Evolutionary conservation across 2,329 filamentous ascomycete genomes (phyloP).

Genomic region (Pseudonectria buxi): DNA sequence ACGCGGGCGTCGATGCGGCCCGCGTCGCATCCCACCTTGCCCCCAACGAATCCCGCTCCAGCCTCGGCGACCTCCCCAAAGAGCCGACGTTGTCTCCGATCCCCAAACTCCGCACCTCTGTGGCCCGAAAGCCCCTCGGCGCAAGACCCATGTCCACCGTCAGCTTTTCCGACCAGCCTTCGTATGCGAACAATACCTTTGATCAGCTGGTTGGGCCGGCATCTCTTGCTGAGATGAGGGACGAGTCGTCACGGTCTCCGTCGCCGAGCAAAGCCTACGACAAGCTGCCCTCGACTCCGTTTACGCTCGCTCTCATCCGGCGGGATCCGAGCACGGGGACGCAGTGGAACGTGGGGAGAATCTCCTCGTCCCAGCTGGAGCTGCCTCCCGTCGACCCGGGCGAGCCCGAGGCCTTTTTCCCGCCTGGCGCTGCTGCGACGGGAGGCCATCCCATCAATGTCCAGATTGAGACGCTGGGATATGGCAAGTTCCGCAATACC

Average conservation of each 20-base stretch:
- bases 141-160: constrained; percentile 14
- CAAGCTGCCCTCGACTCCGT: constrained; percentile 34
- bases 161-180: constrained; percentile 1
- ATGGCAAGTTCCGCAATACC: constrained; percentile 50
- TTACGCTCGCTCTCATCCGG: constrained; percentile 61
- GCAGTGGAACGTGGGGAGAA: constrained; percentile 70
- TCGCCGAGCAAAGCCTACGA: constrained; percentile 31
- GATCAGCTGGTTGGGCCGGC: too few relatives aligned
- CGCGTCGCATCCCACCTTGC: constrained; percentile 8
- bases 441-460: constrained; percentile 41
- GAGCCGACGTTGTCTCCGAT: constrained; percentile 6
- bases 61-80: constrained; percentile 1
- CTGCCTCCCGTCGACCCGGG: constrained; percentile 16
- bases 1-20: constrained; percentile 10
- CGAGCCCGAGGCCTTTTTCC: constrained; percentile 17
- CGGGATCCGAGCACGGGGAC: constrained; percentile 60
- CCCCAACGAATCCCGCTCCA: constrained; percentile 6
- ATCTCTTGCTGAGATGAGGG: too few relatives aligned
- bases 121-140: constrained; percentile 24
- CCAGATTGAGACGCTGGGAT: constrained; percentile 48
- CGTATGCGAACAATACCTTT: constrained; percentile 4
- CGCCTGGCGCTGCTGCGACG: constrained; percentile 6
- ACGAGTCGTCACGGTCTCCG: constrained; percentile 22
- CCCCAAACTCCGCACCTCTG: constrained; percentile 8
- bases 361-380: constrained; percentile 49